Evolutionary conservation across 1,284 basidiomycete genomes (phyloP).

Genomic region (Fomitopsis pinicola): DNA sequence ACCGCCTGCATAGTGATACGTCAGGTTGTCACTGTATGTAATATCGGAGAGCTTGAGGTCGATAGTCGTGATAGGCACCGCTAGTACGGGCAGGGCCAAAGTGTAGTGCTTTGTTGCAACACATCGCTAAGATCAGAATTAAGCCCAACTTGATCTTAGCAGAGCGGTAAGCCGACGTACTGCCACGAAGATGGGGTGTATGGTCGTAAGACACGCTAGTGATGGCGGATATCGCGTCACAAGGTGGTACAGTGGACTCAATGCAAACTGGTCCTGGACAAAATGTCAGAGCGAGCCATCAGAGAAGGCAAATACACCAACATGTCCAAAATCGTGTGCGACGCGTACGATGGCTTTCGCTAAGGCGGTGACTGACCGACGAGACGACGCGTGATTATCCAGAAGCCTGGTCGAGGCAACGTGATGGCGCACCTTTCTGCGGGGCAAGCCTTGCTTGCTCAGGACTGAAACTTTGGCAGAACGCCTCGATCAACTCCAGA

Average conservation of each 20-base stretch:
- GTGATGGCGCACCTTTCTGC: slow-evolving; percentile 50
- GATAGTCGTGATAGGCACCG: slow-evolving; percentile 54
- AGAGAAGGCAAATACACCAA: slow-evolving; percentile 10
- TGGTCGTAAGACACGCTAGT: slow-evolving; percentile 56
- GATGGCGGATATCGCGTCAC: slow-evolving; percentile 56
- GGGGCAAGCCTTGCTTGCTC: slow-evolving; percentile 59
- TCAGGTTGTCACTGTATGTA: slow-evolving; percentile 68
- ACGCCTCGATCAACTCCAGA: slow-evolving; percentile 43
- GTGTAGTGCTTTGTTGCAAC: slow-evolving; percentile 48
- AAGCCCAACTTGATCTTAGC: too few relatives aligned
- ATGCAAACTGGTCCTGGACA: slow-evolving; percentile 36
- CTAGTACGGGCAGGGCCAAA: slow-evolving; percentile 53
- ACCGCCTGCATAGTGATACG: slow-evolving; percentile 76
- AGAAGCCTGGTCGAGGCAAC: neutral
- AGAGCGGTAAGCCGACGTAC: slow-evolving; percentile 12
- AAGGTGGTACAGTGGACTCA: slow-evolving; percentile 55
- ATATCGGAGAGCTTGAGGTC: slow-evolving; percentile 52
- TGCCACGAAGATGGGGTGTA: slow-evolving; percentile 56
- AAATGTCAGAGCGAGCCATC: neutral
- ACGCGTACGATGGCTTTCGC: slow-evolving; percentile 31
- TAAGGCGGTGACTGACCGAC: slow-evolving; percentile 27
- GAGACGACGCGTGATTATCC: slow-evolving; percentile 5
- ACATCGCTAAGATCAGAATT: slow-evolving; percentile 23
- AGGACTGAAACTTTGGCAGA: slow-evolving; percentile 55
- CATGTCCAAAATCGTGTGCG: slow-evolving; percentile 19